phyloP scores from a whole-genome alignment of 768 basidiomycete genomes.

The Podaxis sp. region DNA sequence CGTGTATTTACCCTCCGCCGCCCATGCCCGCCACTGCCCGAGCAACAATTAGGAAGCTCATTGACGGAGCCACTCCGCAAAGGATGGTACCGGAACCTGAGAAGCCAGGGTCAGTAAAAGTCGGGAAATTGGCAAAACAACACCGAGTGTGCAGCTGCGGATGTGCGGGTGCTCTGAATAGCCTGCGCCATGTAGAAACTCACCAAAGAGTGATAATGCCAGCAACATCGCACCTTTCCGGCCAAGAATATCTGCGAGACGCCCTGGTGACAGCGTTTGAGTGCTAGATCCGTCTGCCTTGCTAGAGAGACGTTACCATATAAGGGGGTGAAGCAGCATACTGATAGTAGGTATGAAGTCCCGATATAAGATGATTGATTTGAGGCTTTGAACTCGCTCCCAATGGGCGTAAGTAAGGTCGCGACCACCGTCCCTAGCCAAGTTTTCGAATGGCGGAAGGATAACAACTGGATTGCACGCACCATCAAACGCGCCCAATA shows the following conservation, averaged over 20 bases:
- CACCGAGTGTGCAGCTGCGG: not conserved
- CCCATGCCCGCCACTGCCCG: slow-evolving; percentile 90
- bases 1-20: slow-evolving; percentile 73
- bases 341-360: slow-evolving; percentile 81
- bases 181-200: not conserved
- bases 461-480: slow-evolving; percentile 21
- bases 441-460: slow-evolving; percentile 13
- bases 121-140: slow-evolving; percentile 15
- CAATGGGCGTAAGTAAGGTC: slow-evolving; percentile 81
- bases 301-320: slow-evolving; percentile 54
- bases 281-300: slow-evolving; percentile 7
- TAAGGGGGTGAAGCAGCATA: slow-evolving; percentile 89
- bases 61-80: slow-evolving; percentile 85
- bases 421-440: slow-evolving; percentile 78
- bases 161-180: not conserved
- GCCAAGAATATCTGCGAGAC: slow-evolving; percentile 81
- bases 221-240: slow-evolving; percentile 86
- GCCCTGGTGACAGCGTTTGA: slow-evolving; percentile 45
- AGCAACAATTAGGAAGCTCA: slow-evolving; percentile 77
- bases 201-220: slow-evolving; percentile 82
- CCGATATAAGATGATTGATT: slow-evolving; percentile 86
- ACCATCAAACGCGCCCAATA: slow-evolving; percentile 87
- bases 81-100: slow-evolving; percentile 78
- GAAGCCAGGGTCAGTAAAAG: slow-evolving; percentile 11
- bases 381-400: slow-evolving; percentile 78